phyloP scores from a whole-genome alignment of 2,329 filamentous ascomycete species.

The Chaetothyriales sp. region DNA sequence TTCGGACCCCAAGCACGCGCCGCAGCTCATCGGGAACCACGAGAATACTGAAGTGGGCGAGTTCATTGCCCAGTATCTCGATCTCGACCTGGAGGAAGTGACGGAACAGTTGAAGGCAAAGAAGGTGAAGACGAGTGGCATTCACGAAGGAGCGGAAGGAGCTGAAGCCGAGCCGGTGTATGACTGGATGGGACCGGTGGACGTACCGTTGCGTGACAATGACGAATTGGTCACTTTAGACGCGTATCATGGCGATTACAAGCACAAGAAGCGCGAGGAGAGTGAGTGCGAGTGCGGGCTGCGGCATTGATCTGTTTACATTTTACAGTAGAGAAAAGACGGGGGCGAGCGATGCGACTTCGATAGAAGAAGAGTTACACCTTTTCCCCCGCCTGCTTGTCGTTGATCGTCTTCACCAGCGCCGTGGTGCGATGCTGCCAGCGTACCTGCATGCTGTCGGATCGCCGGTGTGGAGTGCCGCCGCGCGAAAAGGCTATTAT shows the following conservation, averaged over 20 bases:
- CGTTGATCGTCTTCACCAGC: no score
- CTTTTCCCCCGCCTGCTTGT: no score
- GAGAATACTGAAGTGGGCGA: constrained; percentile 88
- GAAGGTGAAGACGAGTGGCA: constrained; percentile 13
- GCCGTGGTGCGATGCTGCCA: no score
- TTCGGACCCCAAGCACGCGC: constrained; percentile 50
- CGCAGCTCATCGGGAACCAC: constrained; percentile 64
- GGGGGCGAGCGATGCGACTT: no score
- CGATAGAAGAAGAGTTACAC: no score
- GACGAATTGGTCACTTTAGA: constrained; percentile 21
- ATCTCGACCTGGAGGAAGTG: constrained; percentile 63
- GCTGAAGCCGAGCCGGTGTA: constrained; percentile 5
- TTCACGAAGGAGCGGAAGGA: neutral
- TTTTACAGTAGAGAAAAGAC: no score
- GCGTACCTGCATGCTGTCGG: no score
- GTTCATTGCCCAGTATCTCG: constrained; percentile 67
- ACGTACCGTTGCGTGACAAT: constrained; percentile 24
- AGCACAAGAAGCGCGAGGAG: constrained; percentile 17
- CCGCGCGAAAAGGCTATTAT: no score
- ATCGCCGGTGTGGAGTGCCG: no score
- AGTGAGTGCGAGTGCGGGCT: constrained; percentile 15
- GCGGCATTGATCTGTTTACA: constrained; percentile 5
- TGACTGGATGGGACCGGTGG: constrained; percentile 30
- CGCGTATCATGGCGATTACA: constrained; percentile 33
- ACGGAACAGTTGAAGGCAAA: constrained; percentile 54